phyloP scores from a whole-genome alignment of 768 basidiomycete genomes.

The Lactarius hengduanensis region DNA sequence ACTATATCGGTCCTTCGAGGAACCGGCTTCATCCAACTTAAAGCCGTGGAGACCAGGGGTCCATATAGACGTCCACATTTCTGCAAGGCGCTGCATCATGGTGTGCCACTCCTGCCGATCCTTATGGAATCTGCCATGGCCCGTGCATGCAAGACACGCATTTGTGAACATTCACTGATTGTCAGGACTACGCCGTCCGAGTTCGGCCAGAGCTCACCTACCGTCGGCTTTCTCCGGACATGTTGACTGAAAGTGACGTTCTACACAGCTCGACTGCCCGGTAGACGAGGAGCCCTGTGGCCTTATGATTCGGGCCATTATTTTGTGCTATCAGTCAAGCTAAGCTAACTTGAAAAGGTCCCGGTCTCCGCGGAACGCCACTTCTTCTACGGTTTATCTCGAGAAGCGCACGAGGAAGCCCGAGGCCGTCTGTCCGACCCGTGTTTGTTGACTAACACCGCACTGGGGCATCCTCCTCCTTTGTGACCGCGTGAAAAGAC shows the following conservation, averaged over 20 bases:
- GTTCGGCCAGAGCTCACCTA: slow-evolving; percentile 3
- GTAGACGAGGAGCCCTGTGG: background rate
- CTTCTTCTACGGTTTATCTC: slow-evolving; percentile 22
- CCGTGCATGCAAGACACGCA: background rate
- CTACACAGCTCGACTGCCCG: slow-evolving; percentile 9
- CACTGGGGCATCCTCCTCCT: slow-evolving; percentile 14
- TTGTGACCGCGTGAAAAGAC: slow-evolving; percentile 3
- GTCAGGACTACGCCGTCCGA: slow-evolving; percentile 2
- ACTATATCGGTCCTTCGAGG: background rate
- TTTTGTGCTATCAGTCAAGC: background rate
- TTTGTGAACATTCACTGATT: background rate
- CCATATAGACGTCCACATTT: background rate
- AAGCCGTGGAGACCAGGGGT: background rate
- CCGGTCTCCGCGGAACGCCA: slow-evolving; percentile 25
- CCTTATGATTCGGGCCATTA: slow-evolving; percentile 6
- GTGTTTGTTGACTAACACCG: slow-evolving; percentile 17
- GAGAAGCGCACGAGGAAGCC: slow-evolving; percentile 15
- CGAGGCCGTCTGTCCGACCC: slow-evolving; percentile 6
- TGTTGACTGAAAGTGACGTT: slow-evolving; percentile 8
- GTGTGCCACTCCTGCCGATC: background rate
- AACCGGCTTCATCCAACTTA: background rate
- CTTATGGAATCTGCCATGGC: background rate
- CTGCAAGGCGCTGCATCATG: background rate
- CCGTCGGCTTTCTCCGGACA: slow-evolving; percentile 14
- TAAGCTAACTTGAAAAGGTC: slow-evolving; percentile 11